These are phyloP conservation scores for Dendrobium nobile DNA, from an alignment of 106 monocot genomes.

Conservation along the genomic window DNA sequence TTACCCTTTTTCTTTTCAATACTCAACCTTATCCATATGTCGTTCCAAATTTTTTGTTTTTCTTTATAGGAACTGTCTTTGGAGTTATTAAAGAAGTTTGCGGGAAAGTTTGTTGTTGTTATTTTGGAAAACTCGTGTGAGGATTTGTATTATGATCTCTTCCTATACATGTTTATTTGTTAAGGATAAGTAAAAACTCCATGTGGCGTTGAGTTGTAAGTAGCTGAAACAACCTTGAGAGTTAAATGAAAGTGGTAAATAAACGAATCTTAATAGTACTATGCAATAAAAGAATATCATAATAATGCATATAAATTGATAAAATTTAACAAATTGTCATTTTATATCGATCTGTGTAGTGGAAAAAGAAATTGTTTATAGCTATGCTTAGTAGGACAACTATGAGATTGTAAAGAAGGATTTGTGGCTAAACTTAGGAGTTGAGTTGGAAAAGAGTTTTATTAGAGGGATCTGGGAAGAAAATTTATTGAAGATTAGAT, in stretches of 20 bases:
- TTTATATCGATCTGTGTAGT: neutral
- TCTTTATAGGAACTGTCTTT: neutral
- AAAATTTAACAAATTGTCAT: neutral
- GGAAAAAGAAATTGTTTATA: neutral
- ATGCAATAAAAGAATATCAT: too few species aligned
- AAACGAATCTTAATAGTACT: too few species aligned
- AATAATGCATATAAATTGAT: neutral
- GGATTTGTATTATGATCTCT: neutral
- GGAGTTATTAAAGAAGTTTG: slow-evolving; percentile 20
- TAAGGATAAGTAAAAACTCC: neutral
- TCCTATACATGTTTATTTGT: slow-evolving; percentile 23
- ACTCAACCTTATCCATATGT: too few species aligned
- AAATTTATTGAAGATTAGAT: too few species aligned
- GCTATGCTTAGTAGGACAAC: neutral
- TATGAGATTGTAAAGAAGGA: neutral
- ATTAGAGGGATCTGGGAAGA: neutral
- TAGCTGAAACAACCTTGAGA: neutral
- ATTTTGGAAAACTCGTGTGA: neutral
- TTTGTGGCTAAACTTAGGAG: neutral
- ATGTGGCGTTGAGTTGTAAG: neutral
- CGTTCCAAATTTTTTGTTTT: neutral
- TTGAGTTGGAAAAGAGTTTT: neutral
- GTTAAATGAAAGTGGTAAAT: neutral
- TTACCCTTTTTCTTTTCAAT: too few species aligned
- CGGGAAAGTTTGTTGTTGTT: slow-evolving; percentile 33